phyloP scores from a whole-genome alignment of 148 eudicot species.

The Arctostaphylos glauca region DNA sequence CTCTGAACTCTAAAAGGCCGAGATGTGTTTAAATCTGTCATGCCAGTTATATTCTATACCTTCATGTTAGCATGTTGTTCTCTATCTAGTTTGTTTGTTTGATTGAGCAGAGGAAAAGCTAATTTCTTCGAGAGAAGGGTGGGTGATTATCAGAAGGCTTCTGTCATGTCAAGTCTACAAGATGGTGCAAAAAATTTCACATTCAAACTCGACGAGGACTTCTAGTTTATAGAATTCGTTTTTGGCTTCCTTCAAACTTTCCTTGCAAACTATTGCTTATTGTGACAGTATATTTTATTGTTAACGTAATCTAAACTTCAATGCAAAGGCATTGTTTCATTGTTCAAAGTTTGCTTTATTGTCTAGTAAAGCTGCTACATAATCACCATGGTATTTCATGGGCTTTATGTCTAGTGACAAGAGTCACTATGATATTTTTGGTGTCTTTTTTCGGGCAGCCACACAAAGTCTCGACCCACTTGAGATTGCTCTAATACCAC shows the following conservation, averaged over 20 bases:
- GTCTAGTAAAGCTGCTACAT: background rate
- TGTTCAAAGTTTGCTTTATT: background rate
- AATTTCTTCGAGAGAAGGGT: constrained; percentile 84
- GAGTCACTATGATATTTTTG: too few species aligned
- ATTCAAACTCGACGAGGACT: constrained; percentile 77
- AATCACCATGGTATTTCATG: too few species aligned
- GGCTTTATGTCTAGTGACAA: too few species aligned
- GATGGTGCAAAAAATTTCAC: constrained; percentile 47
- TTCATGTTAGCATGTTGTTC: background rate
- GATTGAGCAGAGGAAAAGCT: constrained; percentile 59
- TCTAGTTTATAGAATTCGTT: constrained; percentile 29
- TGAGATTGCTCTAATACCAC: too few species aligned
- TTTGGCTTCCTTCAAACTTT: background rate
- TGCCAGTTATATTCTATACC: background rate
- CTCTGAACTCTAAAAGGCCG: background rate
- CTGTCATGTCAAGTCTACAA: constrained; percentile 63
- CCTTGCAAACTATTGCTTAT: background rate
- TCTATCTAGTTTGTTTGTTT: constrained; percentile 7
- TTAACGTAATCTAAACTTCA: background rate
- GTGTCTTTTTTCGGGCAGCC: too few species aligned
- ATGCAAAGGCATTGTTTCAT: constrained; percentile 3
- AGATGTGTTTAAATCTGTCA: background rate
- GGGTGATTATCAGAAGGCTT: constrained; percentile 82
- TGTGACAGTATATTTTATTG: background rate
- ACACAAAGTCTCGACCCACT: background rate